Base-by-base conservation (phyloP, 1,284 basidiomycete species). In the Cutaneotrichosporon cavernicola region DNA sequence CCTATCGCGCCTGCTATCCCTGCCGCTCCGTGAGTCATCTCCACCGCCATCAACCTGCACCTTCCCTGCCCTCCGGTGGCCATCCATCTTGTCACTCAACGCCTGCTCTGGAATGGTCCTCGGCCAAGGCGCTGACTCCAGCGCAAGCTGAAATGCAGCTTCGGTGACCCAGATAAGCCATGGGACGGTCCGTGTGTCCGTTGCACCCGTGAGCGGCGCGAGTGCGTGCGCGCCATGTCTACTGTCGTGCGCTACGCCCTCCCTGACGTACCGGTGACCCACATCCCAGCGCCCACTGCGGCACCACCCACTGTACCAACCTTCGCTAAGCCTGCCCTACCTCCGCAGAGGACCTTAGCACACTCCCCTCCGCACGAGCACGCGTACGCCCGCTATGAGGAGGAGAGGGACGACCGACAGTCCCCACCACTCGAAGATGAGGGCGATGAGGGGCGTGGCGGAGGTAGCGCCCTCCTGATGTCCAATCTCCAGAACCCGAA, bases 61-160 rank as follows among this genome's bases (percentile, higher is more conserved):
- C 21, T 10, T 43, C 16, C 30, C 7, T 10, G 21, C 32, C 26
- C 26, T 26, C 26, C 26, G 26, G 26, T 38, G 43, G 8, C 16
- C 43, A 18, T n/a, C 6, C 18, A n/a, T 18, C 18, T 46, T 18
- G 6, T n/a, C 18, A 18, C 3, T 18, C 43, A n/a, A 4, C 18
- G n/a, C 43, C 5, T 18, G 18, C 9, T 8, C 8, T 6, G 18
- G 26, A 13, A 26, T n/a, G 10, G 10, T 36, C 34, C 34, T 36
- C 34, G 11, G 34, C 34, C 34, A 2, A 8, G 34, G 9, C 26
- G 5, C 43, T 60, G 9, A 60, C 30, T 22, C 16, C 60, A 66
- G 65, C 59, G 65, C 36, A 66, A 66, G 40, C 65, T 66, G 30
- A 66, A 66, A 34, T 66, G 65, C 57, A 59, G 46, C 46, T 66